A percentile compares a stretch with the other conserved stretches of the same genome.
These are phyloP conservation scores for Monilinia fructicola DNA, from an alignment of 2,329 filamentous ascomycete genomes.

Conservation along the genomic window DNA sequence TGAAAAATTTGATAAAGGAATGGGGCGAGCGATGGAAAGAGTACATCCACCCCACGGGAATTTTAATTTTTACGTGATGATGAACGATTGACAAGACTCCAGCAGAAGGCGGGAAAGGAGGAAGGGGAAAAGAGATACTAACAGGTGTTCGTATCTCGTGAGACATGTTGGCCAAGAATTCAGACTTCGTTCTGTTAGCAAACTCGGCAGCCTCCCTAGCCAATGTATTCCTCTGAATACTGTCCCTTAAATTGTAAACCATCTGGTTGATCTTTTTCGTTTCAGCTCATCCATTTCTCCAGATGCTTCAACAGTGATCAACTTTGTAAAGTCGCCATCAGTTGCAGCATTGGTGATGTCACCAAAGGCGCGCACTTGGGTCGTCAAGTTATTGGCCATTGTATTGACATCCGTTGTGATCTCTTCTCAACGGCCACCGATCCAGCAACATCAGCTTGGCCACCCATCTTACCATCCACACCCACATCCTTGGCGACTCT, in stretches of 20 bases:
- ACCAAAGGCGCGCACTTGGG: constrained; percentile 95
- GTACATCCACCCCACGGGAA: background rate
- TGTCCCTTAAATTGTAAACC: constrained; percentile 93
- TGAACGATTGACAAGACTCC: background rate
- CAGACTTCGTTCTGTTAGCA: constrained; percentile 97
- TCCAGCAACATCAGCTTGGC: constrained; percentile 89
- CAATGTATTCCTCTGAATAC: constrained; percentile 93
- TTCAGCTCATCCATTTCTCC: constrained; percentile 99
- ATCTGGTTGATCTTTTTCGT: constrained; percentile 99
- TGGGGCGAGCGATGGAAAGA: background rate
- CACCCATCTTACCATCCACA: constrained; percentile 97
- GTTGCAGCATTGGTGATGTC: constrained; percentile 98
- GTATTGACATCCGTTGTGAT: constrained; percentile 65
- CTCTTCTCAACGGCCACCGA: constrained; percentile 95
- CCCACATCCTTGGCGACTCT: constrained; percentile 94
- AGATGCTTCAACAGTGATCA: constrained; percentile 94
- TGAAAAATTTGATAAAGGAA: background rate
- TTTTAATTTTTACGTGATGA: background rate
- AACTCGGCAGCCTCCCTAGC: constrained; percentile 94
- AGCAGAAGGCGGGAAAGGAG: background rate
- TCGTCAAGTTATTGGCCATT: constrained; percentile 70
- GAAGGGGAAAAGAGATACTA: constrained; percentile 21
- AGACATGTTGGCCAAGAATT: constrained; percentile 98
- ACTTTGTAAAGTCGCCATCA: constrained; percentile 94
- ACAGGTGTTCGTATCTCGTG: constrained; percentile 98